Evolutionary conservation across 768 basidiomycete species (phyloP).

Genomic region (Megacollybia marginata): DNA sequence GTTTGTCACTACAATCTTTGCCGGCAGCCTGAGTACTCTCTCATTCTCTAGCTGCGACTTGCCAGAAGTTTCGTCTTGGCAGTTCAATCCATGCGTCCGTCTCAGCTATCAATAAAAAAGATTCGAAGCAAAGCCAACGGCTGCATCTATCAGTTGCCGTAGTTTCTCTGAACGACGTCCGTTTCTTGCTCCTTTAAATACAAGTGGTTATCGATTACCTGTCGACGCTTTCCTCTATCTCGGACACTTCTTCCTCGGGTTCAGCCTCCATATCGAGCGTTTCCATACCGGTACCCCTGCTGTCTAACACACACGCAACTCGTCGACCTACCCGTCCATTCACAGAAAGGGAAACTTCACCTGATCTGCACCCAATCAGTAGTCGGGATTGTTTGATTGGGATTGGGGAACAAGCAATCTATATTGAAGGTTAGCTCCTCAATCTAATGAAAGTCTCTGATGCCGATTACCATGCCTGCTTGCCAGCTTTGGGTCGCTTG

Average conservation of each 20-base stretch:
- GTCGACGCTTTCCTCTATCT: constrained; percentile 10
- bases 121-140: too few species aligned
- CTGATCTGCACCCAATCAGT: constrained; percentile 44
- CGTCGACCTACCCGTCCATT: constrained; percentile 71
- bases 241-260: constrained; percentile 39
- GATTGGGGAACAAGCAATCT: constrained; percentile 1
- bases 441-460: too few species aligned
- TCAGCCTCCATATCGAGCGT: constrained; percentile 74
- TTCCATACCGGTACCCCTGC: constrained; percentile 56
- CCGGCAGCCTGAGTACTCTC: too few species aligned
- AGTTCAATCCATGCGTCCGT: too few species aligned
- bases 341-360: constrained; percentile 53
- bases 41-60: too few species aligned
- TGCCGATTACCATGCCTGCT: constrained; percentile 47
- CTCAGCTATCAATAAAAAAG: too few species aligned
- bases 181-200: too few species aligned
- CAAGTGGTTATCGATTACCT: too few species aligned
- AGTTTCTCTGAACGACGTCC: too few species aligned
- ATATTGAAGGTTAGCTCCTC: background rate
- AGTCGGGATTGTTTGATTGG: constrained; percentile 52
- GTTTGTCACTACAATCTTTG: too few species aligned
- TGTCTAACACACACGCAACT: constrained; percentile 69
- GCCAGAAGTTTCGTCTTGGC: too few species aligned
- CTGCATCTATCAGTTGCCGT: too few species aligned
- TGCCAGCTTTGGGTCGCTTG: constrained; percentile 48